These are phyloP conservation scores for Blastocystis sp. DNA, from an alignment of 352 stramenopile species.

Conservation along the genomic window DNA sequence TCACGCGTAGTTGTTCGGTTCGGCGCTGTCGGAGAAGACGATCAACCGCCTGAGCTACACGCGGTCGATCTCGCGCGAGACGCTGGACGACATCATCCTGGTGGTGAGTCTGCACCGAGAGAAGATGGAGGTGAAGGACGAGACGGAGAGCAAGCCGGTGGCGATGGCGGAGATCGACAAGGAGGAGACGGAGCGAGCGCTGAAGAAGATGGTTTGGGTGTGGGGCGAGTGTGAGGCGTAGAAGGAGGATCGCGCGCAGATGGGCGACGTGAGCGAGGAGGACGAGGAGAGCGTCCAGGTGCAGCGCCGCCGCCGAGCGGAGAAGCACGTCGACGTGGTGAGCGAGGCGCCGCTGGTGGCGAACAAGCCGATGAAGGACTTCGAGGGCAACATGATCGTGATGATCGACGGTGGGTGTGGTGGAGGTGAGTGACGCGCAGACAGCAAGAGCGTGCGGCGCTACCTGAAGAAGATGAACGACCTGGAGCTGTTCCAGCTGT, in stretches of 20 bases:
- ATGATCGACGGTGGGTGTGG: not conserved
- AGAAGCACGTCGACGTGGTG: not conserved
- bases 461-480: constrained; percentile 16
- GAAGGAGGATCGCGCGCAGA: not conserved
- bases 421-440: not conserved
- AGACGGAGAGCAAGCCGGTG: not conserved
- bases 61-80: not conserved
- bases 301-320: not conserved
- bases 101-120: not conserved
- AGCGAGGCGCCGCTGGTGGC: not conserved
- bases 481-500: constrained; percentile 46
- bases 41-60: constrained; percentile 7
- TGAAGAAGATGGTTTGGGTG: not conserved
- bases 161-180: not conserved
- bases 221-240: not conserved
- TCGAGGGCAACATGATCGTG: constrained; percentile 53
- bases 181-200: not conserved
- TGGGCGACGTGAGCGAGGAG: not conserved
- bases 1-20: constrained; percentile 25
- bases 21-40: not conserved
- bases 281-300: not conserved
- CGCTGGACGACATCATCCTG: not conserved
- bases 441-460: not conserved
- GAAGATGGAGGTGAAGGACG: not conserved
- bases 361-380: constrained; percentile 11